Conservation (phyloP, 495 filamentous ascomycete species). For the Tuber calosporum region DNA sequence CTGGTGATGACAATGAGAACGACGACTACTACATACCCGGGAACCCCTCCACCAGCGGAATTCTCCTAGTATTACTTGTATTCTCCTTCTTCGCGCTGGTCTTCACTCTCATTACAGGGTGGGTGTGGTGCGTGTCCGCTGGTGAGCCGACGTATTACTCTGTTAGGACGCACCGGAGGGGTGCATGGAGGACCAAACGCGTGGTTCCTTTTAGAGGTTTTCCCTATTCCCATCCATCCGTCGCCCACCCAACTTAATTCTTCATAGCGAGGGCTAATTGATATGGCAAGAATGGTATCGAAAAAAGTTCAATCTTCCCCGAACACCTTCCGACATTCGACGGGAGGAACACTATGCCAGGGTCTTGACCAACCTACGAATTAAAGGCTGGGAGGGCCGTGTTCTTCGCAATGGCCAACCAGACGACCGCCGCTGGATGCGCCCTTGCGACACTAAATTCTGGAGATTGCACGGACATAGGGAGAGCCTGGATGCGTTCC, state of each 20-base stretch:
- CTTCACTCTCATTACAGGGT: conserved; percentile 33
- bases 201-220: conserved; percentile 31
- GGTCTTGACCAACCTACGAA: conserved; percentile 18
- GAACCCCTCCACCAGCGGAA: conserved; percentile 18
- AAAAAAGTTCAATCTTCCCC: conserved; percentile 18
- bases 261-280: background rate
- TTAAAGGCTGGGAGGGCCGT: conserved; percentile 22
- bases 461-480: conserved; percentile 24
- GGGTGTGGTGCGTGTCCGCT: conserved; percentile 37
- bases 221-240: conserved; percentile 6
- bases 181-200: conserved; percentile 23
- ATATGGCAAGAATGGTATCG: conserved; percentile 29
- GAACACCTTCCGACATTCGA: conserved; percentile 17
- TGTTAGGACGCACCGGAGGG: conserved; percentile 14
- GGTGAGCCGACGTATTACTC: conserved; percentile 24
- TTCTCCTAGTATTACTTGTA: conserved; percentile 33
- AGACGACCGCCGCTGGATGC: conserved; percentile 22
- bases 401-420: conserved; percentile 22
- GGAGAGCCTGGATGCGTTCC: background rate
- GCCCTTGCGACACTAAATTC: conserved; percentile 17
- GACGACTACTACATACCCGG: conserved; percentile 4
- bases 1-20: background rate
- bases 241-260: conserved; percentile 5
- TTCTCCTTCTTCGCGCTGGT: conserved; percentile 34
- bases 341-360: conserved; percentile 21